phyloP scores from a whole-genome alignment of 2,329 filamentous ascomycete species.

The Cytospora mali region DNA sequence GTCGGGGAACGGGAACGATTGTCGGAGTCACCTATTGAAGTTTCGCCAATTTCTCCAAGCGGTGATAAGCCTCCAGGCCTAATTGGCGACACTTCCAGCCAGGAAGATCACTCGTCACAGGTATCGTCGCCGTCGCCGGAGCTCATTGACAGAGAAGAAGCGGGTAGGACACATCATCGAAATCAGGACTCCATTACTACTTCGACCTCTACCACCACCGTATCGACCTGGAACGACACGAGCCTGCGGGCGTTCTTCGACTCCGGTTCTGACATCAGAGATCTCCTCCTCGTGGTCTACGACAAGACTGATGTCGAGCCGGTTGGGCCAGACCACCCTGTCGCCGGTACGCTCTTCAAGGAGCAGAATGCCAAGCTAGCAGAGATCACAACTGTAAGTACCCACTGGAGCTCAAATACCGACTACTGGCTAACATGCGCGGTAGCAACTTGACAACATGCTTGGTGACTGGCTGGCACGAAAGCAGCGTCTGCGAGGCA shows the following conservation, averaged over 20 bases:
- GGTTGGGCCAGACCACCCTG: constrained; percentile 80
- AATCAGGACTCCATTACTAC: constrained; percentile 54
- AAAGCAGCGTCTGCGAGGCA: constrained; percentile 63
- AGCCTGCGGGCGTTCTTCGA: constrained; percentile 89
- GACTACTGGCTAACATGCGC: constrained; percentile 30
- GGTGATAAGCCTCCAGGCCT: constrained; percentile 63
- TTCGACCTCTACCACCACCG: constrained; percentile 58
- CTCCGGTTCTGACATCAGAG: constrained; percentile 83
- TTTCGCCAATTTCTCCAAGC: constrained; percentile 56
- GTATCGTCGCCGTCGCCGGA: constrained; percentile 68
- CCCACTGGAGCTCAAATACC: background rate
- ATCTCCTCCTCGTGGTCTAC: constrained; percentile 88
- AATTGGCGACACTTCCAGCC: constrained; percentile 70
- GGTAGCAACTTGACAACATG: constrained; percentile 80
- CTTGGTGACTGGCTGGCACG: constrained; percentile 79
- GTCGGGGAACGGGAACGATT: constrained; percentile 50
- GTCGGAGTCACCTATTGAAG: constrained; percentile 70
- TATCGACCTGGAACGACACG: constrained; percentile 81
- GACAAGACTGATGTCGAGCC: constrained; percentile 85
- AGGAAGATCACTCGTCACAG: constrained; percentile 65
- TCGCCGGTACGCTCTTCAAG: constrained; percentile 77
- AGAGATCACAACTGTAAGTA: constrained; percentile 76
- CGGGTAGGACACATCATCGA: constrained; percentile 44
- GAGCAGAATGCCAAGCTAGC: constrained; percentile 85
- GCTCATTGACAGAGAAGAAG: constrained; percentile 53